Conservation (phyloP, 345 rosid species). For the Aquilaria malaccensis region DNA sequence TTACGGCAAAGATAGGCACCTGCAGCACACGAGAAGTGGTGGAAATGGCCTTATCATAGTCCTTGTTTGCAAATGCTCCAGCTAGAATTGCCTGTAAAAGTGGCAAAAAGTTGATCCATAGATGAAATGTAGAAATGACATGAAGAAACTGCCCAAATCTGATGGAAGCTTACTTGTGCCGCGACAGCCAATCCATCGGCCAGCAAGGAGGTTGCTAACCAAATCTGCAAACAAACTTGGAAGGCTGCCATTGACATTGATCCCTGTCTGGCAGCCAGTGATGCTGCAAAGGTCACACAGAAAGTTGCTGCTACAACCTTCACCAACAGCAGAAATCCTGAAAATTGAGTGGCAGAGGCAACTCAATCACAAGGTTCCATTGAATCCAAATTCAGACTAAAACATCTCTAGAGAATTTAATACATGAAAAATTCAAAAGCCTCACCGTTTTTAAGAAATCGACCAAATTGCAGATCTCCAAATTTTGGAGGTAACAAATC, state of each 20-base stretch:
- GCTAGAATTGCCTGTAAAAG: slow-evolving; percentile 47
- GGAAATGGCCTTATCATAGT: slow-evolving; percentile 28
- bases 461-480: slow-evolving; percentile 29
- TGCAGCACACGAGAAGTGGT: slow-evolving; percentile 47
- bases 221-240: slow-evolving; percentile 68
- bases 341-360: neutral
- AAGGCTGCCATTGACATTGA: slow-evolving; percentile 69
- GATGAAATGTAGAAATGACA: neutral
- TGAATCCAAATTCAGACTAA: neutral
- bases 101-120: neutral
- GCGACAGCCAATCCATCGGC: slow-evolving; percentile 71
- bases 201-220: slow-evolving; percentile 66
- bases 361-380: slow-evolving; percentile 6
- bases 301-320: slow-evolving; percentile 52
- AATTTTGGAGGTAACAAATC: slow-evolving; percentile 27
- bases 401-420: slow-evolving; percentile 5
- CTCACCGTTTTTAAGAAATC: slow-evolving; percentile 39
- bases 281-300: slow-evolving; percentile 62
- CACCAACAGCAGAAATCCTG: slow-evolving; percentile 46
- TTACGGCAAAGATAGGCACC: slow-evolving; percentile 16
- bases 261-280: slow-evolving; percentile 55
- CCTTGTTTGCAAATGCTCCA: slow-evolving; percentile 44
- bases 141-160: neutral
- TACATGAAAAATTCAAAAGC: neutral
- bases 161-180: slow-evolving; percentile 45